Evolutionary conservation across 495 filamentous ascomycete genomes (phyloP).

Genomic region (Chaetomidium leptoderma): DNA sequence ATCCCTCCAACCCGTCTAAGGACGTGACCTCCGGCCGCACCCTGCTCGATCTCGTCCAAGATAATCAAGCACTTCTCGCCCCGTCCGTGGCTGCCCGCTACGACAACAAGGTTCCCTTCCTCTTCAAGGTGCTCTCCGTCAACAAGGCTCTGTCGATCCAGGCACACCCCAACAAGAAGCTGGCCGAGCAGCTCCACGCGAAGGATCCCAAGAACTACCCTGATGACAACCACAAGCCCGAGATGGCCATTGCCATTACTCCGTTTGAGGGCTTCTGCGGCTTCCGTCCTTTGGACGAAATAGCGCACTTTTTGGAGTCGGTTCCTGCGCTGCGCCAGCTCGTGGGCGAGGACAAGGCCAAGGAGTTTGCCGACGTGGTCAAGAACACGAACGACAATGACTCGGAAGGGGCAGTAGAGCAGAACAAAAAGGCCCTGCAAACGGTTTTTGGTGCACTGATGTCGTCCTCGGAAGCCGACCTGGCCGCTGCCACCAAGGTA

Average conservation of each 20-base stretch:
- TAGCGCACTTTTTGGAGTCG: constrained; percentile 75
- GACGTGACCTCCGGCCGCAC: constrained; percentile 80
- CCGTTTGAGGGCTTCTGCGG: constrained; percentile 94
- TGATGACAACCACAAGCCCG: constrained; percentile 98
- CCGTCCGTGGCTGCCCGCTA: constrained; percentile 59
- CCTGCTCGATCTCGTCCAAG: constrained; percentile 82
- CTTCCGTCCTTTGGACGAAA: constrained; percentile 83
- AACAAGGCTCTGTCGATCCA: constrained; percentile 94
- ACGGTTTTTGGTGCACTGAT: constrained; percentile 72
- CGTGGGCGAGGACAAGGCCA: constrained; percentile 64
- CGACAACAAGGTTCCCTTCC: constrained; percentile 72
- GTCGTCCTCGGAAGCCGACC: constrained; percentile 61
- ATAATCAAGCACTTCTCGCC: constrained; percentile 79
- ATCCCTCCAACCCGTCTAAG: constrained; percentile 90
- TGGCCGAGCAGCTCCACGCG: constrained; percentile 82
- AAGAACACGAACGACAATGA: constrained; percentile 56
- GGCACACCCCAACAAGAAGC: constrained; percentile 96
- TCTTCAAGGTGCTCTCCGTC: constrained; percentile 96
- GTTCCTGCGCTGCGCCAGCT: constrained; percentile 70
- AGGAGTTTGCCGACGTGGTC: constrained; percentile 64
- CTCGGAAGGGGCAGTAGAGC: constrained; percentile 45
- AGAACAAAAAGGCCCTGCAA: constrained; percentile 79
- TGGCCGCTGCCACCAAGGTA: constrained; percentile 59
- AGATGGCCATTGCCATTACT: constrained; percentile 97
- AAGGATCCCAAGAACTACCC: constrained; percentile 92